Base-by-base conservation (phyloP, 2,329 filamentous ascomycete genomes). In the Paecilomyces dactylethromorphus region DNA sequence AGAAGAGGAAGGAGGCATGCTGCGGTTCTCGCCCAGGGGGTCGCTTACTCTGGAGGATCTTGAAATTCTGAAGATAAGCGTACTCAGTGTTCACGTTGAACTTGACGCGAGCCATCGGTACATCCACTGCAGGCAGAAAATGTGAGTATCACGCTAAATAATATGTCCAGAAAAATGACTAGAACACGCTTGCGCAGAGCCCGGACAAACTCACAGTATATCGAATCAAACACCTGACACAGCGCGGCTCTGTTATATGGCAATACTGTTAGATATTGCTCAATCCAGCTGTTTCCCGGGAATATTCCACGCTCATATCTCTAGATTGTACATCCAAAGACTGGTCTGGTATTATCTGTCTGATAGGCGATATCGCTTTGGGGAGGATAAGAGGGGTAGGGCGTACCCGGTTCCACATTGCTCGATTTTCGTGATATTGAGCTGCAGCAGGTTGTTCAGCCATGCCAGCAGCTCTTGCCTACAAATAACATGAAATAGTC, bases 71-170 rank as follows among this genome's bases (percentile, higher is more conserved):
- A 62, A 97, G 86, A 76, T 99, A 99, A 66, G 91, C 90, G 77
- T 97, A 97, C 82, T 99, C 94, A 66, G 88, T 89, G 78, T 92
- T 97, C 71, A 93, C 93, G 74, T 97, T 96, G 84, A 99, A 99
- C 81, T 96, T 97, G 80, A 99, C 93, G 68, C 91, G 87, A 65
- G 87, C 82, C 94, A 99, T 97, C 66, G 93, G 92, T 33, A 97
- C 83, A 76, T 99, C 94, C 79, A 87, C 84, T 86, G 63, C 55
- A 57, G 26, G 60, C 49, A 59, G 33, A 59, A 59, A 59, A 6
- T 33, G 39, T 68, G 49, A 64, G 61, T 58, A 45, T 49, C 24
- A 15, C 52, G 18, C 31, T 26, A 4, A 29, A 29, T 29, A 5
- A 5, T 5, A 26, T 26, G 24, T 3, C 24, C 12, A 52, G n/a